Evolutionary conservation across 352 stramenopile genomes (phyloP).

Genomic region (Phytophthora pluvialis): DNA sequence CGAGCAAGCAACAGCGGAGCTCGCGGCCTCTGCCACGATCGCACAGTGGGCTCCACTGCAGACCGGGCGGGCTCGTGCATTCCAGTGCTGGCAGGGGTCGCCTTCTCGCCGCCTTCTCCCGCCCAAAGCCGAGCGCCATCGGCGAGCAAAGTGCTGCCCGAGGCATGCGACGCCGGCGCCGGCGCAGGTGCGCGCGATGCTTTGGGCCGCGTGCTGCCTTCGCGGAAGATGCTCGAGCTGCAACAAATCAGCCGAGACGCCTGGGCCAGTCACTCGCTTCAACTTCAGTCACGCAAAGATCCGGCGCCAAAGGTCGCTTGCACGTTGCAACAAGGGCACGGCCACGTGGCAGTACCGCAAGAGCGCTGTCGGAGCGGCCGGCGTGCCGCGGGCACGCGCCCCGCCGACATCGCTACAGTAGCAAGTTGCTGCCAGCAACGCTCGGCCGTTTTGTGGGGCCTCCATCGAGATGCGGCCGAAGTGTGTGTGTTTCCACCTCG

Average conservation of each 20-base stretch:
- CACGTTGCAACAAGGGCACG: no score
- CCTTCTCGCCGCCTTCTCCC: conserved; percentile 3
- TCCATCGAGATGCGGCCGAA: no score
- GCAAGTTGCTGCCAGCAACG: no score
- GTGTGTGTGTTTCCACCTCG: no score
- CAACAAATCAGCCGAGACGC: conserved; percentile 7
- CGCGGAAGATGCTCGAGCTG: neutral
- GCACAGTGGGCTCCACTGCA: conserved; percentile 5
- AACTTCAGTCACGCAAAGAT: conserved; percentile 10
- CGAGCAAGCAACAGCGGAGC: neutral
- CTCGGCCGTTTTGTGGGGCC: no score
- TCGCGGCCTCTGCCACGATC: conserved; percentile 1
- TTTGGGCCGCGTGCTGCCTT: neutral
- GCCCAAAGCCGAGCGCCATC: neutral
- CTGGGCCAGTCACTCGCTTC: conserved; percentile 6
- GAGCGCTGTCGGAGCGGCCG: no score
- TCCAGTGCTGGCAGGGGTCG: neutral
- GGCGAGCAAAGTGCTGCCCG: neutral
- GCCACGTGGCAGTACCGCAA: no score
- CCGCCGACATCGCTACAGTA: no score
- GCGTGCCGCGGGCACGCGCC: no score
- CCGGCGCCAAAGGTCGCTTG: neutral
- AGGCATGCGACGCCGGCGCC: neutral
- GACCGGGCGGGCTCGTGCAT: neutral
- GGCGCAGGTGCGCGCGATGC: neutral